phyloP scores from a whole-genome alignment of 352 stramenopile genomes.

The Phytophthora cactorum region DNA sequence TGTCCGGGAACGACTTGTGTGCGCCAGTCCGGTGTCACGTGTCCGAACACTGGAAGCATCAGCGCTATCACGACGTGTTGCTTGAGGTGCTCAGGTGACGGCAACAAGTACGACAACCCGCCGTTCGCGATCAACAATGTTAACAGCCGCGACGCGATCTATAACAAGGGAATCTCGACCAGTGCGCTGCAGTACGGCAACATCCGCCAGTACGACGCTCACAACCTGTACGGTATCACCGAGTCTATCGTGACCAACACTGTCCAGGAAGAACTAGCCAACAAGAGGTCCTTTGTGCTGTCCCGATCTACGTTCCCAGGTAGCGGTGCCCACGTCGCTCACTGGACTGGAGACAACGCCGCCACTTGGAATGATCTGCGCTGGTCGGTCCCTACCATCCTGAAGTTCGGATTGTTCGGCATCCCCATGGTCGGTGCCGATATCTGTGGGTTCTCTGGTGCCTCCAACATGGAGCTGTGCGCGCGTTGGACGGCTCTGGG shows the following conservation, averaged over 20 bases:
- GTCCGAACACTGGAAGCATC: conserved; percentile 39
- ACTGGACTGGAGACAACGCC: conserved; percentile 85
- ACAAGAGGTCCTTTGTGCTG: conserved; percentile 77
- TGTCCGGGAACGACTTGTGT: conserved; percentile 53
- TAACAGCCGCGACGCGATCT: conserved; percentile 41
- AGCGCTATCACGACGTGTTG: conserved; percentile 55
- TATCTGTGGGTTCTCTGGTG: conserved; percentile 70
- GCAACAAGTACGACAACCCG: conserved; percentile 61
- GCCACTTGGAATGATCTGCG: conserved; percentile 83
- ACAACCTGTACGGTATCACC: conserved; percentile 84
- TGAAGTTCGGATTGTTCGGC: conserved; percentile 79
- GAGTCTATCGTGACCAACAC: conserved; percentile 72
- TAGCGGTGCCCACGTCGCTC: conserved; percentile 59
- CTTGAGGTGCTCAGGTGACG: conserved; percentile 43
- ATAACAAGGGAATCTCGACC: conserved; percentile 72
- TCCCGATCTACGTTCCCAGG: conserved; percentile 76
- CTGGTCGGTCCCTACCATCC: conserved; percentile 68
- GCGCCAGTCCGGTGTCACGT: conserved; percentile 41
- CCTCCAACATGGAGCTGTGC: conserved; percentile 75
- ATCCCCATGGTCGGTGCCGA: conserved; percentile 87
- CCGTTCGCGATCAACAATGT: conserved; percentile 70
- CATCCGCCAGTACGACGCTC: conserved; percentile 76
- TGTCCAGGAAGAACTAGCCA: conserved; percentile 52
- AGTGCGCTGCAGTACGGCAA: conserved; percentile 58
- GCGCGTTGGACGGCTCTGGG: conserved; percentile 79